Conservation (phyloP, 1,284 basidiomycete species). For the Amylostereum areolatum region DNA sequence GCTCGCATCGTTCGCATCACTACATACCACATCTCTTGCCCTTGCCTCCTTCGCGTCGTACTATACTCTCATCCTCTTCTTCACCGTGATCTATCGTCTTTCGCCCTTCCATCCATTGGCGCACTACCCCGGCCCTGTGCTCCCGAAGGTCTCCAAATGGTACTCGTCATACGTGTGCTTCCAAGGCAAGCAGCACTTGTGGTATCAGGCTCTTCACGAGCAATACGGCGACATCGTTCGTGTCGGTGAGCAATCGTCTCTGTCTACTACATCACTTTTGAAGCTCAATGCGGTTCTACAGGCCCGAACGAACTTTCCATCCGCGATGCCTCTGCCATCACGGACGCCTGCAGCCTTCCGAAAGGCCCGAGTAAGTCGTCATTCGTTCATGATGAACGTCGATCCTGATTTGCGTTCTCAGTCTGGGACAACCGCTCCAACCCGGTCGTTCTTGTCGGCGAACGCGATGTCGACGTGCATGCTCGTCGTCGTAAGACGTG, state of each 20-base stretch:
- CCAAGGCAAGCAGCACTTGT: constrained; percentile 9
- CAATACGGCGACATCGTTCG: constrained; percentile 15
- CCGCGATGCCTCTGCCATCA: constrained; percentile 3
- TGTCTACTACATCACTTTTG: not conserved
- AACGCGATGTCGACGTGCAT: constrained; percentile 10
- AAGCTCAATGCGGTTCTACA: constrained; percentile 3
- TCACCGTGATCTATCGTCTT: constrained; percentile 11
- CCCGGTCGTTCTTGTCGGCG: constrained; percentile 3
- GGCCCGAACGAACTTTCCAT: constrained; percentile 8
- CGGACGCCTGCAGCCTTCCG: not conserved
- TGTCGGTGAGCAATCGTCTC: constrained; percentile 1
- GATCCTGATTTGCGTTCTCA: not conserved
- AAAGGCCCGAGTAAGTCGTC: constrained; percentile 3
- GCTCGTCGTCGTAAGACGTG: constrained; percentile 11
- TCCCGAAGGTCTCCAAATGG: constrained; percentile 10
- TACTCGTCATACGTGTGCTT: constrained; percentile 7
- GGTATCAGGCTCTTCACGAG: constrained; percentile 12
- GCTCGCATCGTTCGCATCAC: not conserved
- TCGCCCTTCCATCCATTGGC: constrained; percentile 17
- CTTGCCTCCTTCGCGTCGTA: constrained; percentile 4
- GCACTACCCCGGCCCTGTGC: constrained; percentile 11
- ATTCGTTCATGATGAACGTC: not conserved
- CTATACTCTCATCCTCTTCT: constrained; percentile 3
- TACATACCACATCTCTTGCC: not conserved
- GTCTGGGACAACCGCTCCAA: constrained; percentile 4